Conservation (phyloP, 306 rosid species). For the Neltuma alba region DNA sequence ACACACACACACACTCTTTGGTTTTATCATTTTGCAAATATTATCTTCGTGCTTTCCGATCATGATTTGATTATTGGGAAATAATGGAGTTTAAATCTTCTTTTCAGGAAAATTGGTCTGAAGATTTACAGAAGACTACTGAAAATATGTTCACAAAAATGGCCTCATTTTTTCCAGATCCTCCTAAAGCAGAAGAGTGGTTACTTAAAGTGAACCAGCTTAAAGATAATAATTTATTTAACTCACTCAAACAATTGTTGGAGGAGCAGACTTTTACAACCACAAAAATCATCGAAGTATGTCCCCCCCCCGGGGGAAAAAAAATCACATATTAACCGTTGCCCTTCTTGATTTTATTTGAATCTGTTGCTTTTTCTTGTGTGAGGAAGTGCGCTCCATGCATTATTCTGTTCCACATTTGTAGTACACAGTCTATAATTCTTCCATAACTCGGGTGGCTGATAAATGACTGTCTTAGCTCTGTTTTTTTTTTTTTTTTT, state of each 20-base stretch:
- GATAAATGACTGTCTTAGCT: background rate
- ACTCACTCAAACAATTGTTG: constrained; percentile 61
- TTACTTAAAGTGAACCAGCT: constrained; percentile 67
- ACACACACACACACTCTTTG: too few species aligned
- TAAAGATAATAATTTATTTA: constrained; percentile 73
- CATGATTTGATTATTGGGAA: constrained; percentile 32
- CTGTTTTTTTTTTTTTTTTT: too few species aligned
- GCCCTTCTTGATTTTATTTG: constrained; percentile 11
- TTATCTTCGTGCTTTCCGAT: constrained; percentile 21
- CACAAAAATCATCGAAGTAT: constrained; percentile 59
- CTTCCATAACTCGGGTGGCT: background rate
- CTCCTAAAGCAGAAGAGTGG: constrained; percentile 73
- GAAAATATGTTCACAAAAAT: constrained; percentile 57
- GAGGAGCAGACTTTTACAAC: constrained; percentile 49
- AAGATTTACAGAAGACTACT: constrained; percentile 61
- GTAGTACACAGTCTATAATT: background rate
- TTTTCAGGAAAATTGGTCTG: constrained; percentile 69
- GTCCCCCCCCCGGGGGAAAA: too few species aligned
- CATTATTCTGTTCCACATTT: constrained; percentile 9
- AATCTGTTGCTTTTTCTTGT: background rate
- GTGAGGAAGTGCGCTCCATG: background rate
- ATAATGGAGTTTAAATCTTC: constrained; percentile 28
- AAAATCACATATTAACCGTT: constrained; percentile 18
- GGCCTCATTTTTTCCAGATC: constrained; percentile 76
- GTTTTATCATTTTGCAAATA: background rate